A percentile compares a stretch with the other conserved stretches of the same genome.
Conservation (phyloP, 306 rosid species). For the Trifolium pratense region DNA sequence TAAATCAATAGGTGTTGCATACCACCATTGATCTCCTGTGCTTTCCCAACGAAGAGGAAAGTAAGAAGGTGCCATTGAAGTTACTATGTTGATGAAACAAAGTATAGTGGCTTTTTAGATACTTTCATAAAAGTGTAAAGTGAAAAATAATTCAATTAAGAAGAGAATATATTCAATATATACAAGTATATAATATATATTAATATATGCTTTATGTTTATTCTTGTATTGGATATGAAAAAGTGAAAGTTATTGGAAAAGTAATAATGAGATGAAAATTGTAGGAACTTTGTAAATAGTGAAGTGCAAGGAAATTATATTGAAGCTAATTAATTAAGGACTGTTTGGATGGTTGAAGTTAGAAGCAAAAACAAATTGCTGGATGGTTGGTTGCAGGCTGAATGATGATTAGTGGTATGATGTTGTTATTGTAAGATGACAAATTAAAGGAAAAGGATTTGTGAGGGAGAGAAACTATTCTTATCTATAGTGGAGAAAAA, state of each 20-base stretch:
- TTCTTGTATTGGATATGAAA: slow-evolving; percentile 33
- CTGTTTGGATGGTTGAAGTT: not conserved
- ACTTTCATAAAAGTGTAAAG: slow-evolving; percentile 33
- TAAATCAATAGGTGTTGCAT: slow-evolving; percentile 90
- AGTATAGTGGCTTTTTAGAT: slow-evolving; percentile 33
- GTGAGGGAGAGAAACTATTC: slow-evolving; percentile 26
- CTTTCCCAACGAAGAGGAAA: slow-evolving; percentile 97
- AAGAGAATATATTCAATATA: no score
- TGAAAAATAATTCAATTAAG: slow-evolving; percentile 8
- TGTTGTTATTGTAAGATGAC: slow-evolving; percentile 37
- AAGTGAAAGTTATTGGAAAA: slow-evolving; percentile 37
- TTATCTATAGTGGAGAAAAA: slow-evolving; percentile 51
- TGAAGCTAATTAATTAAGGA: not conserved
- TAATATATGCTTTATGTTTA: slow-evolving; percentile 13
- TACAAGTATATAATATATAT: no score
- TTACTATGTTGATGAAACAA: not conserved
- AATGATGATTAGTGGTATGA: not conserved
- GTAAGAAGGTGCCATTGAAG: slow-evolving; percentile 53
- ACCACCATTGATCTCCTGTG: slow-evolving; percentile 96
- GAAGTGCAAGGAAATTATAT: slow-evolving; percentile 1
- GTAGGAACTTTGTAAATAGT: slow-evolving; percentile 28
- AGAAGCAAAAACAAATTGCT: slow-evolving; percentile 7
- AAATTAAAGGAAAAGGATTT: slow-evolving; percentile 50
- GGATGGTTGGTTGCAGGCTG: not conserved
- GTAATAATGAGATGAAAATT: slow-evolving; percentile 24